Percentiles rank a stretch among this genome's conserved stretches.
Conservation (phyloP, 306 rosid species). For the Medicago lupulina region DNA sequence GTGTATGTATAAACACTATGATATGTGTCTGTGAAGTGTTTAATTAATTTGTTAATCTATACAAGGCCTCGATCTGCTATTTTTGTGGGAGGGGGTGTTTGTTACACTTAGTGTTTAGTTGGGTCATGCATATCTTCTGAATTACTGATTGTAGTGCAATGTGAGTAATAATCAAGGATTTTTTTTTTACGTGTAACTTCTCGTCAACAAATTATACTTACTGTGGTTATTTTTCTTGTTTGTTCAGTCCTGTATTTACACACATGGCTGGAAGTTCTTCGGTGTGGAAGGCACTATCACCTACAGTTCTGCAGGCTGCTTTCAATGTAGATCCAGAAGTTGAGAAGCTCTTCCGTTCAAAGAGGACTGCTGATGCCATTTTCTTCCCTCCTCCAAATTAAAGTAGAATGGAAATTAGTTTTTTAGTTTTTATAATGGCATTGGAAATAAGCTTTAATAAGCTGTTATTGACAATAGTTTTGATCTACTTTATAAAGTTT, state of each 20-base stretch:
- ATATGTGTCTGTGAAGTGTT: no score
- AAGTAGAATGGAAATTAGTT: constrained; percentile 35
- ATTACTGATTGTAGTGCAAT: no score
- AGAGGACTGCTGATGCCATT: constrained; percentile 73
- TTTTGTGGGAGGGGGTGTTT: no score
- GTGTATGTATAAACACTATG: no score
- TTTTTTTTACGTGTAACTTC: no score
- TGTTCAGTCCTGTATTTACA: constrained; percentile 77
- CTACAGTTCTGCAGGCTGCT: constrained; percentile 71
- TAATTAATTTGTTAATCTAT: no score
- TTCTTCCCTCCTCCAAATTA: constrained; percentile 84
- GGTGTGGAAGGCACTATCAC: constrained; percentile 81
- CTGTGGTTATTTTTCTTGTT: neutral
- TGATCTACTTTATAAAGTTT: neutral
- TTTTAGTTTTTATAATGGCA: neutral
- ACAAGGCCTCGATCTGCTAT: no score
- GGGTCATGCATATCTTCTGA: no score
- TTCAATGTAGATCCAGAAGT: constrained; percentile 70
- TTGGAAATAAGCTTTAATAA: neutral
- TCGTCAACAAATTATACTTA: neutral
- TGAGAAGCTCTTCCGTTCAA: constrained; percentile 73
- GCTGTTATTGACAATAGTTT: neutral
- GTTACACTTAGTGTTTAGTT: no score
- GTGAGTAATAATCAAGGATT: no score
- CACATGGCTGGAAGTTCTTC: constrained; percentile 86